Base-by-base conservation (phyloP, 2,329 filamentous ascomycete species). In the Colletotrichum nymphaeae region DNA sequence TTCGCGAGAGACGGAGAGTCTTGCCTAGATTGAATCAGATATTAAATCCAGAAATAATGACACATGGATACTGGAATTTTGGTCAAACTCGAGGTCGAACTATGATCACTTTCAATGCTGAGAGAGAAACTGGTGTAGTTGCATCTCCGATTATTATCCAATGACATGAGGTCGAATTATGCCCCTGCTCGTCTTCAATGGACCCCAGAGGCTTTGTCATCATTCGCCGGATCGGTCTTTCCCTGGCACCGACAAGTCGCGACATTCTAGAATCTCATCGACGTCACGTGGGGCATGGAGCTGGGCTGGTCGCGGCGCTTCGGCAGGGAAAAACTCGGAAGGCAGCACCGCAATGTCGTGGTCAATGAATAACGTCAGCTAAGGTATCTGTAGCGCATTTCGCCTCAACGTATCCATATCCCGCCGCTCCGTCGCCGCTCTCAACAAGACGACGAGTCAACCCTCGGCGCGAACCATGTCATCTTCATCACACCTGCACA, bases 301-400 rank as follows among this genome's bases (percentile, higher is more conserved):
- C 28, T 57, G 22, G 14, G 6, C 28, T 60, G 57, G 71, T 71
- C 67, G 60, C 60, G 71, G 67, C 62, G 55, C 35, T 52, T 70
- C 72, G 72, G 64, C 60, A 66, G 63, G 73, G 62, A 74, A 75
- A 75, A 75, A 66, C 64, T 74, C 73, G 73, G 66, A 70, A 74
- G 65, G 66, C 66, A 67, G 63, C 65, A 63, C 69, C 57, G 26
- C 24, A 49, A 49, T 66, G 62, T 58, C 59, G 46, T 57, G 64
- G 70, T 59, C 60, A 69, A 26, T 37, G 57, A 65, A 73, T 58
- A 74, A 73, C 72, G 64, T 74, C 72, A 73, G 69, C 67, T 73
- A 42, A 42, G 37, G 16, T 12, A 35, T 35, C 32, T 2, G 37
- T 19, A 71, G 68, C 72, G 68, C 60, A 53, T 37, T 72, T 63